Conservation (phyloP, 2,329 filamentous ascomycete species). For the Bipolaris victoriae region DNA sequence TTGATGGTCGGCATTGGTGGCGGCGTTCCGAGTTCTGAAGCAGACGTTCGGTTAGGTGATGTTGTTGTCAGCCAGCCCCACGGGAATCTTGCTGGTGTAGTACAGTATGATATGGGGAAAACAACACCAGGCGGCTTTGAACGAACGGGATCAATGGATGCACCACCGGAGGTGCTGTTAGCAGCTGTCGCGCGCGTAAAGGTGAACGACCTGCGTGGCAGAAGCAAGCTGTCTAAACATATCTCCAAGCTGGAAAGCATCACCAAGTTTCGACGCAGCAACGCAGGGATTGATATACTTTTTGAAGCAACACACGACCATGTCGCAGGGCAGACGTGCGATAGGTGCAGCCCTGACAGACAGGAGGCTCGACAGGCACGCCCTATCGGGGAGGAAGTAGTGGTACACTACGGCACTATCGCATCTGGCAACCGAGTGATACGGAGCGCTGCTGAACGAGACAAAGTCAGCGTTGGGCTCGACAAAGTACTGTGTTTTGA, state of each 20-base stretch:
- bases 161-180: constrained; percentile 13
- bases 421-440: constrained; percentile 53
- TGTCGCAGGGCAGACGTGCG: neutral
- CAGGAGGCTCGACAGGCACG: neutral
- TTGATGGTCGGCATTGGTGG: constrained; percentile 56
- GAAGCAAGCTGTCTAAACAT: neutral
- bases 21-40: constrained; percentile 26
- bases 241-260: constrained; percentile 12
- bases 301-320: constrained; percentile 5
- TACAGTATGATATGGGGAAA: constrained; percentile 35
- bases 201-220: neutral
- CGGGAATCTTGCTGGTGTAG: constrained; percentile 11
- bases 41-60: constrained; percentile 34
- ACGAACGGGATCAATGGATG: constrained; percentile 15
- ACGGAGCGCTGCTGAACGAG: constrained; percentile 47
- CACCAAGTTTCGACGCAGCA: constrained; percentile 15
- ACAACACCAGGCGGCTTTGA: constrained; percentile 20
- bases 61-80: constrained; percentile 31
- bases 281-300: neutral
- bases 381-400: constrained; percentile 15
- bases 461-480: constrained; percentile 35
- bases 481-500: constrained; percentile 3
- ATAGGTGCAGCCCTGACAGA: neutral
- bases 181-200: constrained; percentile 7
- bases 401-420: constrained; percentile 49